Evolutionary conservation across 192 early-diverging fungal genomes (phyloP).

Genomic region (Paraglomus occultum): DNA sequence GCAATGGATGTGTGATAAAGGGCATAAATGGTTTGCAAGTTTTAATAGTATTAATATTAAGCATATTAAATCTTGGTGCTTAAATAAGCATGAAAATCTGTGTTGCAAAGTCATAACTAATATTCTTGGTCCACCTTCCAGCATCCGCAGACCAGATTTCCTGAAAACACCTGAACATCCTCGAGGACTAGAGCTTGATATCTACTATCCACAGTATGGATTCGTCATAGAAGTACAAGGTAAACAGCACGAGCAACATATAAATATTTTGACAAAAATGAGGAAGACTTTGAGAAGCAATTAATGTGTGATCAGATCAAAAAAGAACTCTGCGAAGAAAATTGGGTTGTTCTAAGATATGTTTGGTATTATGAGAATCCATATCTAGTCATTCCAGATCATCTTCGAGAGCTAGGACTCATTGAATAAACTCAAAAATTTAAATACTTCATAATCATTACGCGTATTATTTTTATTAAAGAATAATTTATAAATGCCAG

Average conservation of each 20-base stretch:
- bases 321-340: constrained; percentile 12
- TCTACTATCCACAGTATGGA: constrained; percentile 10
- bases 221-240: not conserved
- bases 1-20: constrained; percentile 4
- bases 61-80: not conserved
- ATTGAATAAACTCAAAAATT: too few relatives aligned
- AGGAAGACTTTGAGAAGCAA: constrained; percentile 10
- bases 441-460: too few relatives aligned
- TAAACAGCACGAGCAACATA: not conserved
- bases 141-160: not conserved
- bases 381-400: constrained; percentile 1
- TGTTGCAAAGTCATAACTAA: constrained; percentile 1
- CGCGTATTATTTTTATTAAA: too few relatives aligned
- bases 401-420: too few relatives aligned
- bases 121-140: constrained; percentile 14
- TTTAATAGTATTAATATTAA: constrained; percentile 8
- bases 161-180: not conserved
- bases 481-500: too few relatives aligned
- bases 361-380: constrained; percentile 18
- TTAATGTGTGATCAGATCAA: constrained; percentile 7
- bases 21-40: constrained; percentile 5
- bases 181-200: constrained; percentile 4
- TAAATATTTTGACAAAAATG: constrained; percentile 1
- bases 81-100: constrained; percentile 13
- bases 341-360: not conserved